Conservation (phyloP, 768 basidiomycete genomes). For the Pleurotus salmoneostramineus region DNA sequence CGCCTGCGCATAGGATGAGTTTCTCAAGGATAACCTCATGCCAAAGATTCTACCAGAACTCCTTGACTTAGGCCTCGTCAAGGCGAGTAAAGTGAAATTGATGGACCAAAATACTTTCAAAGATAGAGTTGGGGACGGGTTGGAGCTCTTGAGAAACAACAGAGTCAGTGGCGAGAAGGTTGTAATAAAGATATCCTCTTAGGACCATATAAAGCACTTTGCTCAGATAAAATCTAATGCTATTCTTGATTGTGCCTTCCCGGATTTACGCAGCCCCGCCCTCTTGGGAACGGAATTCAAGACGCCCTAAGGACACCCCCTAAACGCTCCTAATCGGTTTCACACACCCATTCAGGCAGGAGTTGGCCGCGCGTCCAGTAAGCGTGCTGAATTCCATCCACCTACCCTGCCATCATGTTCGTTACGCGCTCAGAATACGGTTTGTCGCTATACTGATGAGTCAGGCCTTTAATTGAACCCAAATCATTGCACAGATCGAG, state of each 20-base stretch:
- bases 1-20: conserved; percentile 28
- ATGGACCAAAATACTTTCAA: conserved; percentile 38
- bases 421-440: conserved; percentile 96
- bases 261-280: too few species aligned
- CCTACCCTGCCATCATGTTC: conserved; percentile 56
- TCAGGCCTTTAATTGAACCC: not conserved
- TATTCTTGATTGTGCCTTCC: too few species aligned
- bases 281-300: too few species aligned
- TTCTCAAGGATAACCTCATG: conserved; percentile 39
- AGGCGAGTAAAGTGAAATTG: conserved; percentile 36
- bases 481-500: conserved; percentile 60
- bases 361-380: conserved; percentile 1
- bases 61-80: conserved; percentile 31
- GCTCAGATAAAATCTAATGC: too few species aligned
- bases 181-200: not conserved
- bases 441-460: conserved; percentile 24
- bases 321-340: not conserved
- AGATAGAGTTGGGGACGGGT: conserved; percentile 34
- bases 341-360: not conserved
- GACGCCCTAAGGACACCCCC: too few species aligned
- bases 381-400: conserved; percentile 13
- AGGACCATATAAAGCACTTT: too few species aligned
- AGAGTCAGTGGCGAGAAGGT: conserved; percentile 39
- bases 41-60: conserved; percentile 40
- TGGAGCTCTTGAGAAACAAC: conserved; percentile 43